Evolutionary conservation across 2,329 filamentous ascomycete genomes (phyloP), one percentile per base, ranked within the genome.

Genomic region (Scortechinia acanthostroma): DNA sequence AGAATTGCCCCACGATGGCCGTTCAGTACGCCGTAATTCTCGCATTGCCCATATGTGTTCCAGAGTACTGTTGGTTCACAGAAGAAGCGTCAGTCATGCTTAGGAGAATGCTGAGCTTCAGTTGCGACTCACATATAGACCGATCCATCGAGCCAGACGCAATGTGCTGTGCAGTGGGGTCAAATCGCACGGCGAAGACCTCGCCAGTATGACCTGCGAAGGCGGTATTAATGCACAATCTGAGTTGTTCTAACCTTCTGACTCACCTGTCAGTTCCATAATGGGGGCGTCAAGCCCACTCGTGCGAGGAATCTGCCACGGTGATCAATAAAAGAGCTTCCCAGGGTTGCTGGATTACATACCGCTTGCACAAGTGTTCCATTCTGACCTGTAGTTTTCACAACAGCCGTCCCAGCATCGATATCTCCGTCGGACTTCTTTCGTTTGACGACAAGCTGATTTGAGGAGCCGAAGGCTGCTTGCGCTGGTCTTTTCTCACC

Each of bases 81-180:
- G n/a, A n/a, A n/a, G n/a, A n/a, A n/a, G 6, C 19, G 22, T 19
- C 35, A 15, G 28, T 19, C 13, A n/a, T n/a, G n/a, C n/a, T n/a
- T n/a, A n/a, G n/a, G n/a, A n/a, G n/a, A n/a, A n/a, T n/a, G n/a
- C 2, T 16, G 4, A 30, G 37, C 1, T 4, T 20, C n/a, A n/a
- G n/a, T n/a, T n/a, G n/a, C n/a, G 35, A 68, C 84, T 47, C 69
- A 94, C 88, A 73, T 55, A 98, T 93, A 47, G 83, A 88, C 55
- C 91, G 79, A 60, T 98, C 93, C 88, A 96, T 95, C 13, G 89
- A 93, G 5, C 89, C 91, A 1, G 93, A 97, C 35, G 93, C 93
- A 55, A 97, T 93, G 51, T 89, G 74, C 50, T 90, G 85, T 37
- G 91, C 91, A 2, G 86, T 86, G 2, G 88, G 86, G 59, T 96